Conservation (phyloP, 2,329 filamentous ascomycete genomes). For the Pezicula radicicola region DNA sequence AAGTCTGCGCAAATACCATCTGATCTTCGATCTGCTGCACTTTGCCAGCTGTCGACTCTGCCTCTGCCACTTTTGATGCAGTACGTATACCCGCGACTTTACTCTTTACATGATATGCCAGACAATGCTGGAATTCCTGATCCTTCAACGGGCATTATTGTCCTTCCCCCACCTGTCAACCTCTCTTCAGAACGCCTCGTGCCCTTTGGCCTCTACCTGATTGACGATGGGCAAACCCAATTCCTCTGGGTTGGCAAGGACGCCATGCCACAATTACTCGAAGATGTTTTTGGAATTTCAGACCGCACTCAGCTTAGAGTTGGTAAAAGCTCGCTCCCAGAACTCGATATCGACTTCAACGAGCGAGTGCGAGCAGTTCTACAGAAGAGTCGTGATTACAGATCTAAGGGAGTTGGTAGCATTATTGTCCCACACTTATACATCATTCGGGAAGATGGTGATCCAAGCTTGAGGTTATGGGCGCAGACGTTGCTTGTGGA, state of each 20-base stretch:
- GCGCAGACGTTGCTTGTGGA: conserved; percentile 94
- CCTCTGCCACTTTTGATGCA: conserved; percentile 87
- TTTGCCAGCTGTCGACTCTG: conserved; percentile 91
- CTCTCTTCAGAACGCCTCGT: conserved; percentile 85
- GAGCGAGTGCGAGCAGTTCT: conserved; percentile 88
- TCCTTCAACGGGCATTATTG: conserved; percentile 80
- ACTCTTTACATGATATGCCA: conserved; percentile 94
- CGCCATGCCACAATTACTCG: conserved; percentile 81
- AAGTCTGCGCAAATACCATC: conserved; percentile 93
- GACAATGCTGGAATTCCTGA: conserved; percentile 87
- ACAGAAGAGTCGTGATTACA: conserved; percentile 88
- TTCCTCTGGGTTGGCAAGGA: conserved; percentile 97
- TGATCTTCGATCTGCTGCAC: conserved; percentile 87
- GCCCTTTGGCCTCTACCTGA: conserved; percentile 88
- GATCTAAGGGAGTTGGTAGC: conserved; percentile 83
- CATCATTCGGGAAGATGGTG: conserved; percentile 90
- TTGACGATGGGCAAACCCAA: conserved; percentile 96
- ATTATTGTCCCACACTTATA: conserved; percentile 93
- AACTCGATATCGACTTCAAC: conserved; percentile 94
- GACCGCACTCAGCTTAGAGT: conserved; percentile 84
- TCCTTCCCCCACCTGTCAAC: conserved; percentile 80
- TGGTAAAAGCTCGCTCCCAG: conserved; percentile 83
- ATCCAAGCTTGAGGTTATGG: conserved; percentile 93
- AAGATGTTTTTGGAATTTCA: conserved; percentile 85
- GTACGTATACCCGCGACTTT: conserved; percentile 84